These are phyloP conservation scores for Cladorrhinum samala DNA, from an alignment of 495 filamentous ascomycete genomes.

Conservation along the genomic window DNA sequence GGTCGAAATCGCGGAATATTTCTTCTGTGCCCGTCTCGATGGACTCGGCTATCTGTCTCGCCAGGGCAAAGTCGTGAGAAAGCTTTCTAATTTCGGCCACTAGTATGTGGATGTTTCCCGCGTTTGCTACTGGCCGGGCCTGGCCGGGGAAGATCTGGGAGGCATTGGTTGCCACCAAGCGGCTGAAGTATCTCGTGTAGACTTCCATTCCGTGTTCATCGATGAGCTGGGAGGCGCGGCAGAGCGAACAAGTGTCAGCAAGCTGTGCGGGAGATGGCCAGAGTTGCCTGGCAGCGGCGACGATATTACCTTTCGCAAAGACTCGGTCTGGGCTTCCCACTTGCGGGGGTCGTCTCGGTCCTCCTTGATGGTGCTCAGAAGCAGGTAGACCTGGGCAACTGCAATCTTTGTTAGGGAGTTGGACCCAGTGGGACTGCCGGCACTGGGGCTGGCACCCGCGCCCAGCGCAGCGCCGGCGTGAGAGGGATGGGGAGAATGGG, in stretches of 20 bases:
- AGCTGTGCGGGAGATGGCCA: constrained; percentile 4
- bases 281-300: constrained; percentile 3
- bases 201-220: constrained; percentile 97
- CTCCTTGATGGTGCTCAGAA: constrained; percentile 90
- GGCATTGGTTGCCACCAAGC: constrained; percentile 78
- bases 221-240: constrained; percentile 58
- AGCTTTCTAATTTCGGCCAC: constrained; percentile 82
- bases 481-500: constrained; percentile 45
- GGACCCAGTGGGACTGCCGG: constrained; percentile 55
- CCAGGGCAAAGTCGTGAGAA: constrained; percentile 68
- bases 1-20: constrained; percentile 88
- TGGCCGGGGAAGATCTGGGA: constrained; percentile 74
- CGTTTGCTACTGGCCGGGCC: constrained; percentile 62
- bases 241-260: no score
- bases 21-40: constrained; percentile 79
- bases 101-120: constrained; percentile 74
- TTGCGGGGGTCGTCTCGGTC: constrained; percentile 79
- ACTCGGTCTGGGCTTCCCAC: constrained; percentile 89
- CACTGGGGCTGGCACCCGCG: constrained; percentile 59
- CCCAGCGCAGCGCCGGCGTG: constrained; percentile 46
- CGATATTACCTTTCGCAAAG: constrained; percentile 71
- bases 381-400: constrained; percentile 87
- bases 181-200: constrained; percentile 85
- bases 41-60: constrained; percentile 84
- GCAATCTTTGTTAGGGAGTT: constrained; percentile 75